Conservation (phyloP, 495 filamentous ascomycete genomes). For the Penicillium argentinense region DNA sequence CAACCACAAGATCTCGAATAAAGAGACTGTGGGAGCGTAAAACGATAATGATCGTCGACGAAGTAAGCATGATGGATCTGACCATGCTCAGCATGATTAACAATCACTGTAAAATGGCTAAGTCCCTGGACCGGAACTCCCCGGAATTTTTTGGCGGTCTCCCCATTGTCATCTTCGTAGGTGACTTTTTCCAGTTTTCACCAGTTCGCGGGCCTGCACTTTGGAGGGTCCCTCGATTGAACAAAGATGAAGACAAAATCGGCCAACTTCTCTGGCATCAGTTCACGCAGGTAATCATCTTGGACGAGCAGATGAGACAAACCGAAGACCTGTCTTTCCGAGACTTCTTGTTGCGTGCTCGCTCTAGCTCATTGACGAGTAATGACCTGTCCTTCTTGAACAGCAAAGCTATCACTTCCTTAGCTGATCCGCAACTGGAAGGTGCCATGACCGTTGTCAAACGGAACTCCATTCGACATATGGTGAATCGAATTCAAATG, state of each 20-base stretch:
- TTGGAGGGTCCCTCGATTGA: neutral
- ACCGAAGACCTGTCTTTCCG: neutral
- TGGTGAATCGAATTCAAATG: neutral
- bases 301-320: conserved; percentile 1
- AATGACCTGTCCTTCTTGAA: neutral
- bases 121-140: neutral
- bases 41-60: conserved; percentile 6
- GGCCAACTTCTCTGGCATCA: conserved; percentile 9
- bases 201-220: neutral
- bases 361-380: neutral
- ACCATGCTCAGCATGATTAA: neutral
- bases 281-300: conserved; percentile 7
- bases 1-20: neutral
- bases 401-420: neutral
- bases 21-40: conserved; percentile 1
- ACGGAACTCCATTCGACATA: neutral
- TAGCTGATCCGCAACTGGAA: neutral
- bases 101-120: neutral
- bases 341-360: neutral
- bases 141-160: neutral
- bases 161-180: neutral
- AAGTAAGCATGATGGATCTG: conserved; percentile 6
- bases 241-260: neutral
- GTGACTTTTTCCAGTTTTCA: neutral
- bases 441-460: neutral